A percentile compares a stretch with the other conserved stretches of the same genome.
Conservation (phyloP, 1,284 basidiomycete species). For the Cerioporus squamosus region DNA sequence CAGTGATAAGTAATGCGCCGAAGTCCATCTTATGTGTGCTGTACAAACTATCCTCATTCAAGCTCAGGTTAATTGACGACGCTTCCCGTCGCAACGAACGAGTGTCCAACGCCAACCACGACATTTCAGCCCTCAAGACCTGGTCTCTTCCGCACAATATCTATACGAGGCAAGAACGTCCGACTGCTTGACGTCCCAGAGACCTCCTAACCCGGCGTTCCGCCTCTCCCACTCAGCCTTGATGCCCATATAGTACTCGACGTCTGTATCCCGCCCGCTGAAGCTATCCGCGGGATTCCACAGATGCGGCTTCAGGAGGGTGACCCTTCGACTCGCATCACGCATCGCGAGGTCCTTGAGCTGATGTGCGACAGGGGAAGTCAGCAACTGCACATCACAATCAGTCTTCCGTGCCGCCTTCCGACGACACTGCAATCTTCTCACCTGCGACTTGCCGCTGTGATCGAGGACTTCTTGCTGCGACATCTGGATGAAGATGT, state of each 20-base stretch:
- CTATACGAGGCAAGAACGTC: slow-evolving; percentile 1
- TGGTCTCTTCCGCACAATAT: not conserved
- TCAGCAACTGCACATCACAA: not conserved
- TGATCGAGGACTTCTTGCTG: not conserved
- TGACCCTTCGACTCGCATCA: not conserved
- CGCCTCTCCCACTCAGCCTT: slow-evolving; percentile 3
- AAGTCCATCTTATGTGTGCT: too few relatives aligned
- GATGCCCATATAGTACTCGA: slow-evolving; percentile 3
- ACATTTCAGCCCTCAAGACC: too few relatives aligned
- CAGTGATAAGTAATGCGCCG: too few relatives aligned
- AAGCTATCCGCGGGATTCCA: not conserved
- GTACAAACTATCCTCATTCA: too few relatives aligned
- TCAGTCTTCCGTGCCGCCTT: not conserved
- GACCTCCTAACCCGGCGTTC: not conserved
- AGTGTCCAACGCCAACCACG: too few relatives aligned
- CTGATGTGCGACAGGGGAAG: not conserved
- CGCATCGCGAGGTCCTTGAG: slow-evolving; percentile 2
- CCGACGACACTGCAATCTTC: not conserved
- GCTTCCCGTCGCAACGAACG: too few relatives aligned
- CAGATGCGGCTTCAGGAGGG: not conserved
- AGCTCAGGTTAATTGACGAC: too few relatives aligned
- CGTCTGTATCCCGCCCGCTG: not conserved
- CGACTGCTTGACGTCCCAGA: slow-evolving; percentile 1
- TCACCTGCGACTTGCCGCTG: not conserved
- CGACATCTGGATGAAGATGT: slow-evolving; percentile 7